A percentile compares a stretch with the other conserved stretches of the same genome.
Conservation (phyloP, 225 moss, liverwort and hornwort species). For the Anthoceros angustus region DNA sequence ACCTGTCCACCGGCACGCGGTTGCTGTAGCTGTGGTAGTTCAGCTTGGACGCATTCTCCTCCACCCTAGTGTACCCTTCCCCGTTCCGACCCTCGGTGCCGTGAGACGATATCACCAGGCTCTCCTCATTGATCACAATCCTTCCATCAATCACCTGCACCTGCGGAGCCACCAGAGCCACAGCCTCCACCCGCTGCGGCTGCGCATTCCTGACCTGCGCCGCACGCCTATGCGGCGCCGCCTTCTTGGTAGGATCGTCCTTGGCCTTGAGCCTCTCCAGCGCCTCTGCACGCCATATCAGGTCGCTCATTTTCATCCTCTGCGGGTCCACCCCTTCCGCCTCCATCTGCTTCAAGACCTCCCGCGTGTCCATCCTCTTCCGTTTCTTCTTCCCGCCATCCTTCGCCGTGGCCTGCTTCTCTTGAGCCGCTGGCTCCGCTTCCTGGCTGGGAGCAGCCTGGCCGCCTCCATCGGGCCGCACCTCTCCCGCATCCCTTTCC, state of each 20-base stretch:
- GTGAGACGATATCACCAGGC: neutral
- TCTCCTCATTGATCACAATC: neutral
- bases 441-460: neutral
- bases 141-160: neutral
- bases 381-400: neutral
- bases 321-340: neutral
- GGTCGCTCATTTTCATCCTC: neutral
- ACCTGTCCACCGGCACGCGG: conserved; percentile 55
- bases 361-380: neutral
- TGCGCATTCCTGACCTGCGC: neutral
- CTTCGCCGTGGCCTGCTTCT: neutral
- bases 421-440: neutral
- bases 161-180: neutral
- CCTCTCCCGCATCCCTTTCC: neutral
- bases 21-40: conserved; percentile 72
- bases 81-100: neutral
- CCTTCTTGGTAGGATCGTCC: neutral
- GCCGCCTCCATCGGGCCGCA: neutral
- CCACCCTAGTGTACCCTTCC: conserved; percentile 23
- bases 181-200: neutral
- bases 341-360: neutral
- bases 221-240: neutral
- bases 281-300: neutral
- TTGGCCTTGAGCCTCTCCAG: neutral
- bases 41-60: conserved; percentile 77